Evolutionary conservation across 2,329 filamentous ascomycete genomes (phyloP), one percentile per base, ranked within the genome.

Genomic region (Claviceps purpurea): DNA sequence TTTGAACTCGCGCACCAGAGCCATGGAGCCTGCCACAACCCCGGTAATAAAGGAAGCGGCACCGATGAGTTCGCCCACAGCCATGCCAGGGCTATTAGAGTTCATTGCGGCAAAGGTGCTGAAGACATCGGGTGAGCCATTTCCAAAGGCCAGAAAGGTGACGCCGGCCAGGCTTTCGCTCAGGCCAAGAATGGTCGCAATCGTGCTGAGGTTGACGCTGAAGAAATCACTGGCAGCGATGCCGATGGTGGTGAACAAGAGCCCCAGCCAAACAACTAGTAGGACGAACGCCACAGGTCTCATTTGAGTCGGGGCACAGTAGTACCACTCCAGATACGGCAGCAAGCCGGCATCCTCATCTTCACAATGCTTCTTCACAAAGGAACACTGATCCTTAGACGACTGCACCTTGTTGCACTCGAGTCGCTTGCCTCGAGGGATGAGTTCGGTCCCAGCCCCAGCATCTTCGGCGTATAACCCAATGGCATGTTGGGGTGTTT

Each of bases 161-260:
- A 98, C 94, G 39, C 93, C 93, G 0, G 93, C 89, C 68, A 98
- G 77, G 66, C 89, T 97, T 72, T 98, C 90, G 66, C 90, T 96
- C 73, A 98, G 84, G 20, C 91, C 90, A 30, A 97, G 75, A 50
- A 96, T 81, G 52, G 78, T 84, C 22, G 93, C 84, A 60, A 98
- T 93, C 13, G 93, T 97, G 67, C 87, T 93, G 38, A 98, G 77
- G 64, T 98, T 95, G 70, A 97, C 82, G 69, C 90, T 97, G 70
- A 98, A 93, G 73, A 98, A 98, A 70, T 98, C 93, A 68, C 89
- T 96, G 22, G 93, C 93, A 14, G 93, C 93, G 57, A 98, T 96
- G 54, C 93, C 93, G 57, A 98, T 96, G 14, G 93, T 97, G 59
- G 87, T 91, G 70, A 98, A 98, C 7, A 98, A 80, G 51, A 97